Percentiles rank a stretch among this genome's conserved stretches.
Evolutionary conservation across 139 green algal genomes (phyloP).

Genomic region (Edaphochlamys debaryana): DNA sequence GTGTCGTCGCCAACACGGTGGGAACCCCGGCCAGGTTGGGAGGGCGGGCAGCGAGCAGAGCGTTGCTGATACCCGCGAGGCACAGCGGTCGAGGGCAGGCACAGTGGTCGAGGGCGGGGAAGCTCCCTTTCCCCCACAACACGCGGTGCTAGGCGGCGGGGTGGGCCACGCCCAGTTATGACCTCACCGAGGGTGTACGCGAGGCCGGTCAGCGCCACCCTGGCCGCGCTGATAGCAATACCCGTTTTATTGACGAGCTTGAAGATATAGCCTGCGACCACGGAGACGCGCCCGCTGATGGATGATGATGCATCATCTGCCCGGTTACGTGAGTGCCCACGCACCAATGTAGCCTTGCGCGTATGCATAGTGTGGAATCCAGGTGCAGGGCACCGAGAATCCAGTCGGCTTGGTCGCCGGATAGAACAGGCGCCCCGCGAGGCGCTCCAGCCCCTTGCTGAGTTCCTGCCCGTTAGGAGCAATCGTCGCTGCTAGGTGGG

Average conservation of each 20-base stretch:
- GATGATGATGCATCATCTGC: not conserved
- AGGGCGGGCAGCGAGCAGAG: not conserved
- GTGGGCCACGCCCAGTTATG: no score
- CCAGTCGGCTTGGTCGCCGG: not conserved
- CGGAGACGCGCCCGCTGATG: not conserved
- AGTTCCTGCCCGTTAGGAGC: no score
- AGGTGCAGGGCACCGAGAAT: not conserved
- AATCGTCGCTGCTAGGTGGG: no score
- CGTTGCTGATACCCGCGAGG: not conserved
- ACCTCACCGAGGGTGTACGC: no score
- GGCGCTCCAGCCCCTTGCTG: no score
- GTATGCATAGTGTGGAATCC: conserved; percentile 27
- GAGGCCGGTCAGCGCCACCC: no score
- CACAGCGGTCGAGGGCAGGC: not conserved
- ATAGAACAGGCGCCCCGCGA: conserved; percentile 18
- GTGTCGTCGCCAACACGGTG: not conserved
- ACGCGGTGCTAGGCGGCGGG: no score
- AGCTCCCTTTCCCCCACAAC: not conserved
- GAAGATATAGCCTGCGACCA: not conserved
- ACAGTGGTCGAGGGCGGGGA: no score
- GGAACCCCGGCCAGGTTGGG: no score
- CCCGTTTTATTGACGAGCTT: no score
- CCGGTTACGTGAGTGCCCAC: not conserved
- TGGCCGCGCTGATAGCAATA: no score
- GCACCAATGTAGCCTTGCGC: not conserved